phyloP scores from a whole-genome alignment of 2,329 filamentous ascomycete genomes.

The Diplodia intermedia region DNA sequence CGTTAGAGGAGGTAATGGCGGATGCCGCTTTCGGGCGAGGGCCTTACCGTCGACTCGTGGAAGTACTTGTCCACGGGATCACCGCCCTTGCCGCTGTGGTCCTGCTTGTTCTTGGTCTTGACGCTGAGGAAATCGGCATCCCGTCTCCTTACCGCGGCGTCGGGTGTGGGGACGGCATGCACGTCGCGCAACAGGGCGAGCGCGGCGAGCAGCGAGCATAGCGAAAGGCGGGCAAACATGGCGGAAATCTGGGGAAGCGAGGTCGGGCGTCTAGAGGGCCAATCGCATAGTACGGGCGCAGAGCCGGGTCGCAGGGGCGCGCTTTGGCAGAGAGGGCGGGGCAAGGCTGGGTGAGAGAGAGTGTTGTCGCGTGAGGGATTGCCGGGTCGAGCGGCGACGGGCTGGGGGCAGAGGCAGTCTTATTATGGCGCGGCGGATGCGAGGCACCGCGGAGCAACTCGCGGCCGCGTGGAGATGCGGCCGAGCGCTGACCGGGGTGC shows the following conservation, averaged over 20 bases:
- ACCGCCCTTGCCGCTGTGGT: constrained; percentile 37
- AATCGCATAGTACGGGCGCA: constrained; percentile 23
- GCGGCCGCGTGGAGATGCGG: constrained; percentile 26
- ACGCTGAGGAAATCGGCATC: constrained; percentile 36
- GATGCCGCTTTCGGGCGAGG: not conserved
- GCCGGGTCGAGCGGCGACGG: constrained; percentile 14
- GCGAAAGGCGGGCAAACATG: constrained; percentile 31
- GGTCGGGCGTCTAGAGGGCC: not conserved
- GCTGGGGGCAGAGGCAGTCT: constrained; percentile 1
- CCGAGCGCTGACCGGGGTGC: constrained; percentile 19
- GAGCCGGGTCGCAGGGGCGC: not conserved
- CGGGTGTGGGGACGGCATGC: constrained; percentile 11
- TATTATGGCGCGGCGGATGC: constrained; percentile 20
- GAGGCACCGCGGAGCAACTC: constrained; percentile 16
- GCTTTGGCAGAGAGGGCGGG: constrained; percentile 1
- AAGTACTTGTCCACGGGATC: constrained; percentile 44
- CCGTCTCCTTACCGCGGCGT: constrained; percentile 27
- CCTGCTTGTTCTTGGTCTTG: constrained; percentile 35
- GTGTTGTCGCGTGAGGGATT: constrained; percentile 31
- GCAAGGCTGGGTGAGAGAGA: not conserved
- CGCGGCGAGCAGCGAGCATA: constrained; percentile 23
- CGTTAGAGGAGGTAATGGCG: not conserved
- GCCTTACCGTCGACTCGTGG: constrained; percentile 43
- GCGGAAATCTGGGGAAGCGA: constrained; percentile 18
- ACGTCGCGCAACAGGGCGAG: constrained; percentile 23